Evolutionary conservation across 148 eudicot genomes (phyloP), one percentile per base, ranked within the genome.

Genomic region (Cornus kousa): DNA sequence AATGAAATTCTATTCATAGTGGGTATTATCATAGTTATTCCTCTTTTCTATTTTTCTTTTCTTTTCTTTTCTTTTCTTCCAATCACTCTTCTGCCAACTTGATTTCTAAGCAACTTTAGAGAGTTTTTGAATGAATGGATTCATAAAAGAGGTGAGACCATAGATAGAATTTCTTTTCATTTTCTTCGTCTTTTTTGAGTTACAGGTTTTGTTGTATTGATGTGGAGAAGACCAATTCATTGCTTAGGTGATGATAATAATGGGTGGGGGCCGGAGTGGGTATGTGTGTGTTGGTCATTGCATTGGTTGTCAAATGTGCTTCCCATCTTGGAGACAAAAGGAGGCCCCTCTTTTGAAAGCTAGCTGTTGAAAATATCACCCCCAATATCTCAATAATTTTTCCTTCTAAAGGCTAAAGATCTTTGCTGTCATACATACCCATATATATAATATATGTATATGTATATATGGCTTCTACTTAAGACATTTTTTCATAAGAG

Each of bases 271-370:
- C 16, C 35, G 74, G 71, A 62, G 71, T 57, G 72, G 80, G 12
- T 57, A 9, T 69, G 62, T 68, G 74, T 74, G 78, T 32, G 72
- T 74, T 74, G 73, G 46, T 79, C 82, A 78, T 75, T 74, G 76
- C 79, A 74, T 70, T 32, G 62, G 33, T 62, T 48, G 55, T 74
- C 78, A 82, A 40, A 62, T 82, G 75, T 82, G 85, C 76, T 46
- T 69, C 75, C 85, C 79, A 68, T 82, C 75, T 60, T 74, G 81
- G 79, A 48, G 77, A 72, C 85, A 78, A 46, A 46, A 70, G 43
- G 50, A 9, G 75, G 78, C 67, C 81, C 79, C 62, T 48, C 72
- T 62, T 64, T 62, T 46, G 3, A 46, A 82, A 68, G 35, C 46
- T 7, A 53, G 23, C 71, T 59, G 80, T 82, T 73, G 78, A 82